phyloP scores from a whole-genome alignment of 2,329 filamentous ascomycete species.

The Cyphellophora europaea region DNA sequence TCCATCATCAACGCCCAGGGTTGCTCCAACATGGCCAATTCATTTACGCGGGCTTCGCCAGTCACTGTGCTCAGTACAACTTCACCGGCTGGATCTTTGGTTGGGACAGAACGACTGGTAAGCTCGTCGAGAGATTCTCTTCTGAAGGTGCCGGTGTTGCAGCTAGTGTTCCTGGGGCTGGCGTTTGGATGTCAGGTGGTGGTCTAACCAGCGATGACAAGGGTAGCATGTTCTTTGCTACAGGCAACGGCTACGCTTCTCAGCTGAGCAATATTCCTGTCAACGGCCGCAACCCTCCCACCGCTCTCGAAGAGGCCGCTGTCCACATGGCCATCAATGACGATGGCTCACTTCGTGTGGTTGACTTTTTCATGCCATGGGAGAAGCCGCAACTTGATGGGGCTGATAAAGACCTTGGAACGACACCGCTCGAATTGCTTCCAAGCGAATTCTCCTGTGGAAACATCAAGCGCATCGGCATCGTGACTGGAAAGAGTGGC shows the following conservation, averaged over 20 bases:
- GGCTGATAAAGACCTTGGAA: slow-evolving; percentile 43
- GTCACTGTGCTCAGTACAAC: slow-evolving; percentile 48
- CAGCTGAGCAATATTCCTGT: slow-evolving; percentile 21
- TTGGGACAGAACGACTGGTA: slow-evolving; percentile 26
- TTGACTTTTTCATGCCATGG: slow-evolving; percentile 48
- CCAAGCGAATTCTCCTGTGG: slow-evolving; percentile 14
- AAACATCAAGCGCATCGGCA: slow-evolving; percentile 36
- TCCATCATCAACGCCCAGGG: slow-evolving; percentile 43
- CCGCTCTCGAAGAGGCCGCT: slow-evolving; percentile 20
- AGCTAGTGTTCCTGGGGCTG: slow-evolving; percentile 10
- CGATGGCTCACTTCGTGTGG: slow-evolving; percentile 31
- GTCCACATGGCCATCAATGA: slow-evolving; percentile 16
- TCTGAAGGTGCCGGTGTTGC: slow-evolving; percentile 14
- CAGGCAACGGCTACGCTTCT: slow-evolving; percentile 22
- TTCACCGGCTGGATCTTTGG: slow-evolving; percentile 46
- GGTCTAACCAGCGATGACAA: slow-evolving; percentile 19
- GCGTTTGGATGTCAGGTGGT: slow-evolving; percentile 23
- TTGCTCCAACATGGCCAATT: slow-evolving; percentile 37
- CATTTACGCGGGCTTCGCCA: slow-evolving; percentile 46
- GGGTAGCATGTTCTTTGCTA: slow-evolving; percentile 21
- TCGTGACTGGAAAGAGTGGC: slow-evolving; percentile 43
- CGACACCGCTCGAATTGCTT: slow-evolving; percentile 14
- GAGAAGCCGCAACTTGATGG: slow-evolving; percentile 42
- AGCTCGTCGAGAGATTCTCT: slow-evolving; percentile 12
- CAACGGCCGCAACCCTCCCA: slow-evolving; percentile 18